Evolutionary conservation across 1,284 basidiomycete species (phyloP), one percentile per base, ranked within the genome.

Genomic region (Heliocybe sulcata): DNA sequence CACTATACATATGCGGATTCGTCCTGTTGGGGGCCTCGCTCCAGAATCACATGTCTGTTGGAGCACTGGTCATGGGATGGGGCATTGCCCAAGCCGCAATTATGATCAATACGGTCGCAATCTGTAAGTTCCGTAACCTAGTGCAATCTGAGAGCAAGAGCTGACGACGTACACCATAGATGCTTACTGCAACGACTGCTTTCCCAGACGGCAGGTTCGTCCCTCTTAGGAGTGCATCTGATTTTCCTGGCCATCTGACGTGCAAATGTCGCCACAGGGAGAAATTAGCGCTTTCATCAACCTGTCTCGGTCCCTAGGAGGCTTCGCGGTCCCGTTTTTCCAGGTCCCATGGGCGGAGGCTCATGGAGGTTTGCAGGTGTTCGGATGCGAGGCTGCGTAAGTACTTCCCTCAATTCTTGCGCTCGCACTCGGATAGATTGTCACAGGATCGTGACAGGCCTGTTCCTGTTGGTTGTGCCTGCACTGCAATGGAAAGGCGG

Each of bases 71-170:
- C 12, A 77, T 87, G 72, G 84, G 84, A 2, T 87, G 85, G 85
- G 84, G 83, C 1, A 78, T 85, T 45, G 77, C 83, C 0, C 75
- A 82, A 56, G 65, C 81, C 3, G 73, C 80, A 0, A 69, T 79
- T 56, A 87, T 87, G 83, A 73, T 87, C 60, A 80, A 78, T 61
- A 87, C 85, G 0, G 82, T 85, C 27, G 82, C 78, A 1, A 72
- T 85, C 51, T 85, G 79, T 82, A 51, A 55, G 80, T 69, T 33
- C 12, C 42, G n/a, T n/a, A n/a, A n/a, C n/a, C n/a, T n/a, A n/a
- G n/a, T 45, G 29, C 29, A 31, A 8, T 19, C 27, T 50, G 2
- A 38, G 3, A 2, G 2, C 57, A 82, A n/a, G n/a, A n/a, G n/a
- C n/a, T n/a, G n/a, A n/a, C n/a, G n/a, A n/a, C n/a, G n/a, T n/a